Evolutionary conservation across 2,329 filamentous ascomycete species (phyloP), one percentile per base, ranked within the genome.

Genomic region (Lecanicillium sp.): DNA sequence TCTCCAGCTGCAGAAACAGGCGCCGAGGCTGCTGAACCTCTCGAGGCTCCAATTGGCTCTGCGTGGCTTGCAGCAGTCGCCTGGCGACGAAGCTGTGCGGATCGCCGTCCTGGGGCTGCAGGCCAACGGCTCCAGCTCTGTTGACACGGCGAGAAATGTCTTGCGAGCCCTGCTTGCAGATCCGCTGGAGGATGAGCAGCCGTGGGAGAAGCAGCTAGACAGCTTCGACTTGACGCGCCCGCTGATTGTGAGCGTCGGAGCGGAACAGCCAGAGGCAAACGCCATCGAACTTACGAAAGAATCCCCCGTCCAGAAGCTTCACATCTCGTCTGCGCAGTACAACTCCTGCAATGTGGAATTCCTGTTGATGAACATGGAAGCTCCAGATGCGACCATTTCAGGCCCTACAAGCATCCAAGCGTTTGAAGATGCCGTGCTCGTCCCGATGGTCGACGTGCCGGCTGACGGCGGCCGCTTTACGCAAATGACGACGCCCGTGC

Each of bases 401-500:
- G 65, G 69, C 30, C 56, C 57, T 41, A 49, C 50, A 38, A 50
- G 59, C 29, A 39, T 62, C 33, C 56, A 70, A 37, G 63, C 63
- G 9, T 64, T 77, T 4, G 70, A 74, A 43, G 82, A 89, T 45
- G 69, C 77, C 0, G 66, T 89, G 11, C 71, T 95, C n/a, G 81
- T 87, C 14, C 88, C 88, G 3, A 72, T 71, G 1, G 72, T 94
- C 25, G 79, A 85, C 15, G 84, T 86, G 30, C 77, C 76, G 5
- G 79, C 82, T 12, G 71, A 70, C 44, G 77, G 75, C 13, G 79
- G 80, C 8, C 70, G 78, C 44, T 72, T 78, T 41, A 79, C 79
- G 11, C 73, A 79, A 13, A 70, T 92, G 30, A 77, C 79, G 6
- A 87, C 87, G 32, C 89, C 90, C 0, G 87, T 96, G 1, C 90